These are phyloP conservation scores for Hylodesmum podocarpum DNA, from an alignment of 306 rosid genomes.

Conservation along the genomic window DNA sequence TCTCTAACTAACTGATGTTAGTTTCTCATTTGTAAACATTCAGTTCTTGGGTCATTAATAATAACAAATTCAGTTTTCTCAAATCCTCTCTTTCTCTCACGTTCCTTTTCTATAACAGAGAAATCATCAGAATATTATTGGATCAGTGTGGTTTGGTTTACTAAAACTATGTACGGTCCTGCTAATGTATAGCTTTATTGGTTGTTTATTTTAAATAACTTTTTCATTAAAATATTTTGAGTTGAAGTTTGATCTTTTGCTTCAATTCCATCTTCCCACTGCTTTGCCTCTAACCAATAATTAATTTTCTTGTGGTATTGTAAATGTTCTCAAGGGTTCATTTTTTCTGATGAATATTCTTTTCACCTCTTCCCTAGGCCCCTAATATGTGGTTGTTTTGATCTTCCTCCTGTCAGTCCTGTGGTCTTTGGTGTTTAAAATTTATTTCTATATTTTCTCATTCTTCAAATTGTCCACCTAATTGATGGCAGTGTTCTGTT, in stretches of 20 bases:
- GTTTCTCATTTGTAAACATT: too few relatives aligned
- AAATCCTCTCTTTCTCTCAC: too few relatives aligned
- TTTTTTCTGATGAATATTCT: not conserved
- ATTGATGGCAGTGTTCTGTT: conserved; percentile 57
- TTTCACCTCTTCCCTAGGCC: not conserved
- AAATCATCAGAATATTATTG: not conserved
- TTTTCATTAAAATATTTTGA: not conserved
- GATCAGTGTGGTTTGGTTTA: not conserved
- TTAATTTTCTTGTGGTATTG: not conserved
- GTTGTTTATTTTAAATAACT: not conserved
- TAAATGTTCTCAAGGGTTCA: not conserved
- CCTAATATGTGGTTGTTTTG: not conserved
- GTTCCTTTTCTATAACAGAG: too few relatives aligned
- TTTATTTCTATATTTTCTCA: conserved; percentile 1
- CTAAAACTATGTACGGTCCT: not conserved
- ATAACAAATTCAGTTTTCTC: too few relatives aligned
- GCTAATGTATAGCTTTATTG: not conserved
- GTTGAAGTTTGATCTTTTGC: conserved; percentile 7
- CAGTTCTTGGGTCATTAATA: too few relatives aligned
- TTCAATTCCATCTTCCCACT: not conserved
- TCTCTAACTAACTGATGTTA: too few relatives aligned
- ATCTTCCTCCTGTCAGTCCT: conserved; percentile 10
- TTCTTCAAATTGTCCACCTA: not conserved
- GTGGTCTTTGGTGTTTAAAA: not conserved
- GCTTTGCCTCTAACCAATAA: not conserved